Evolutionary conservation across 202 grass and related monocot genomes (phyloP).

Genomic region (Zoysia matrella): DNA sequence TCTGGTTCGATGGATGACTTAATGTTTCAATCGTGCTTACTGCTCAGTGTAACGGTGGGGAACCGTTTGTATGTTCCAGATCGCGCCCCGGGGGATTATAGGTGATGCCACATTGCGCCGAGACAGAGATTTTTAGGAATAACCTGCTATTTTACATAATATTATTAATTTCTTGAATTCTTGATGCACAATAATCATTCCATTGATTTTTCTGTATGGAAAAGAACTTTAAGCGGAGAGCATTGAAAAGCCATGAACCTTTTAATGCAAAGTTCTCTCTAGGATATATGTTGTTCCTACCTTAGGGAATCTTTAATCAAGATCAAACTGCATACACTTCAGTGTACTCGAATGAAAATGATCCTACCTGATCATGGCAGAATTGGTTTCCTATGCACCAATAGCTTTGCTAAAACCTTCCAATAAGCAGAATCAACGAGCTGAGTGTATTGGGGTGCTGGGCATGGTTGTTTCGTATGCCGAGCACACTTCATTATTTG

Average conservation of each 20-base stretch:
- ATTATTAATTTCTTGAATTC: background rate
- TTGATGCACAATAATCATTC: background rate
- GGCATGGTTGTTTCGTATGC: constrained; percentile 5
- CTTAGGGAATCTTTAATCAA: background rate
- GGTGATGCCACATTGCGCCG: background rate
- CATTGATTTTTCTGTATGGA: background rate
- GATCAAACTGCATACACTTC: background rate
- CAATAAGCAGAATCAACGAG: background rate
- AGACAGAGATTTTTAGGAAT: background rate
- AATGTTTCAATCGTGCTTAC: background rate
- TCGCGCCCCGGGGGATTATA: background rate
- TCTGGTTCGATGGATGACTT: background rate
- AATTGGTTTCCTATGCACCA: background rate
- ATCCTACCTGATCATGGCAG: background rate
- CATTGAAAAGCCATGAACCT: background rate
- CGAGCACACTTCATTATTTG: background rate
- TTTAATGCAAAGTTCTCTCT: background rate
- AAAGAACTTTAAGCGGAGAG: background rate
- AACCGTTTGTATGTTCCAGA: background rate
- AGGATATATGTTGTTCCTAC: background rate
- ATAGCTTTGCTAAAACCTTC: constrained; percentile 8
- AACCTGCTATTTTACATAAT: too few species aligned
- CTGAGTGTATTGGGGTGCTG: background rate
- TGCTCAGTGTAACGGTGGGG: background rate
- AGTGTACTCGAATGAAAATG: background rate